Base-by-base conservation (phyloP, 2,329 filamentous ascomycete species). In the Xylariomycetidae sp. region DNA sequence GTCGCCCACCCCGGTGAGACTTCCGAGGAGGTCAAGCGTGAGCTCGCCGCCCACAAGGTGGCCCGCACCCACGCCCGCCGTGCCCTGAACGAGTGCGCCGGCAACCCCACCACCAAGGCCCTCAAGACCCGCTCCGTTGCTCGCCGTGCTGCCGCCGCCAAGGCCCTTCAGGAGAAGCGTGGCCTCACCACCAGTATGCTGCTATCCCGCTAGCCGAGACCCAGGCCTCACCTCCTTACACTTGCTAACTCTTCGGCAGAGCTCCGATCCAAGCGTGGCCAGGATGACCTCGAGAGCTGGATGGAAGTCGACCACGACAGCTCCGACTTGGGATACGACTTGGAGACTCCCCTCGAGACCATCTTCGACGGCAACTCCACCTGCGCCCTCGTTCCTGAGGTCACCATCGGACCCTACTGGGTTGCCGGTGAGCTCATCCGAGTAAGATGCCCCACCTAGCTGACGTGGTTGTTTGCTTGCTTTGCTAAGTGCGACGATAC, bases 1-100 rank as follows among this genome's bases (percentile, higher is more conserved):
- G 38, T 61, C 22, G 60, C 64, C 15, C 64, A 67, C 31, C 64
- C 63, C 1, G 62, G 62, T 16, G 54, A 64, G 23, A 45, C 53
- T 27, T 36, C 49, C 17, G 53, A 55, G 36, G 37, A 48, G 17
- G 35, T 45, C 16, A 42, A 44, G 18, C 45, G 49, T 17, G 61
- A 65, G 36, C 48, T 58, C 18, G 44, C 46, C 22, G 46, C 57
- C 36, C 58, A 57, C 36, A 48, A 46, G 26, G 46, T 51, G 11
- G 61, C 63, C 37, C 40, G 59, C 30, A 42, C 45, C 19, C 47
- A 49, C 25, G 55, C 58, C 39, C 60, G 59, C 34, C 55, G 61
- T 27, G 59, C 59, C 15, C 51, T 66, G 16, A 51, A 53, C 18
- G 50, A 57, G 30, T 66, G 62, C 23, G 53, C 57, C 3, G 50